phyloP scores from a whole-genome alignment of 495 filamentous ascomycete species.

The Aspergillus kassunensis region DNA sequence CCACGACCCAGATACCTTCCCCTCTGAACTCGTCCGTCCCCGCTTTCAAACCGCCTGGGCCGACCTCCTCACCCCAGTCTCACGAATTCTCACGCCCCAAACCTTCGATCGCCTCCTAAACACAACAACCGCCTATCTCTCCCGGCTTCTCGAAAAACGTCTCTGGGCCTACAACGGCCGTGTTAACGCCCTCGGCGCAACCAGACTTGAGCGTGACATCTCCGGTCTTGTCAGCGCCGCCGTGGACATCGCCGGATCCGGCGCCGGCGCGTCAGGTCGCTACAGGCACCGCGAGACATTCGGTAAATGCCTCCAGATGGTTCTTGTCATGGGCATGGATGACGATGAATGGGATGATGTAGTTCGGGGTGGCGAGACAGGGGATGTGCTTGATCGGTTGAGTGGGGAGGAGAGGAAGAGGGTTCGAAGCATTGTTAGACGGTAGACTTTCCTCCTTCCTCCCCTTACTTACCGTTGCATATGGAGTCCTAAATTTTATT shows the following conservation, averaged over 20 bases:
- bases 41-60: conserved; percentile 82
- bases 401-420: conserved; percentile 59
- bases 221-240: conserved; percentile 72
- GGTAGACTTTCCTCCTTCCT: conserved; percentile 6
- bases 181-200: conserved; percentile 77
- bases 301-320: conserved; percentile 74
- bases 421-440: conserved; percentile 56
- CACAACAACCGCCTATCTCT: conserved; percentile 67
- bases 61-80: conserved; percentile 74
- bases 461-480: not conserved
- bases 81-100: conserved; percentile 73
- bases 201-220: conserved; percentile 85
- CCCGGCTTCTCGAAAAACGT: conserved; percentile 79
- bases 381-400: conserved; percentile 46
- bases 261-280: conserved; percentile 28
- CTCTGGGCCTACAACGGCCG: conserved; percentile 80
- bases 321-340: conserved; percentile 91
- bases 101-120: conserved; percentile 69
- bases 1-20: conserved; percentile 20
- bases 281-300: conserved; percentile 83
- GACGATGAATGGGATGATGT: conserved; percentile 95
- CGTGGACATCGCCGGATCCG: conserved; percentile 55
- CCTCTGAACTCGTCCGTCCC: conserved; percentile 55
- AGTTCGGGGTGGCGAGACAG: conserved; percentile 36
- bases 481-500: too few relatives aligned